Conservation (phyloP, 441 rosid genomes). For the Arabidopsis lyrata region DNA sequence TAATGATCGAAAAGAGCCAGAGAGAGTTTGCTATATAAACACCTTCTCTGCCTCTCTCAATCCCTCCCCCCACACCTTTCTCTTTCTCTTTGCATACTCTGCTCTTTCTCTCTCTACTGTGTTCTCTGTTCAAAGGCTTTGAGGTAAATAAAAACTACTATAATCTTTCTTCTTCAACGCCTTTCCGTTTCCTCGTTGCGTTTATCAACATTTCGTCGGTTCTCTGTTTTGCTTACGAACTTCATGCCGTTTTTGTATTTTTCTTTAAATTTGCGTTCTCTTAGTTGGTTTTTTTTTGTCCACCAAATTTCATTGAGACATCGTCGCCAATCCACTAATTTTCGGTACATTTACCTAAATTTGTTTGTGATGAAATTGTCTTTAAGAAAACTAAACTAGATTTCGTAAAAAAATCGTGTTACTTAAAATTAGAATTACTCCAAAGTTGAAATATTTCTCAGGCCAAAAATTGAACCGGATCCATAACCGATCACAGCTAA, state of each 20-base stretch:
- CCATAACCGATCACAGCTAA: background rate
- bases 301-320: background rate
- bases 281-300: too few relatives aligned
- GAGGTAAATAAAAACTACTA: slow-evolving; percentile 37
- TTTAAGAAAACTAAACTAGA: background rate
- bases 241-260: slow-evolving; percentile 33
- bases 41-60: slow-evolving; percentile 30
- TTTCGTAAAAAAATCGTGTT: background rate
- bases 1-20: slow-evolving; percentile 39
- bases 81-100: slow-evolving; percentile 25
- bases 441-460: background rate
- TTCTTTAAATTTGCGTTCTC: background rate
- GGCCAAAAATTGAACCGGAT: slow-evolving; percentile 15
- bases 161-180: background rate
- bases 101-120: slow-evolving; percentile 28
- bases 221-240: slow-evolving; percentile 20
- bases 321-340: background rate
- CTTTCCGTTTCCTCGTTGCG: slow-evolving; percentile 9
- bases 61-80: slow-evolving; percentile 59
- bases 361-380: background rate
- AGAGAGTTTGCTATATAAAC: slow-evolving; percentile 58
- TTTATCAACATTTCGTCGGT: slow-evolving; percentile 32
- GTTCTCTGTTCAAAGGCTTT: slow-evolving; percentile 34
- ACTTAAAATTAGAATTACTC: background rate
- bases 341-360: slow-evolving; percentile 7